phyloP scores from a whole-genome alignment of 2,329 filamentous ascomycete genomes.

The Ascochyta rabiei region DNA sequence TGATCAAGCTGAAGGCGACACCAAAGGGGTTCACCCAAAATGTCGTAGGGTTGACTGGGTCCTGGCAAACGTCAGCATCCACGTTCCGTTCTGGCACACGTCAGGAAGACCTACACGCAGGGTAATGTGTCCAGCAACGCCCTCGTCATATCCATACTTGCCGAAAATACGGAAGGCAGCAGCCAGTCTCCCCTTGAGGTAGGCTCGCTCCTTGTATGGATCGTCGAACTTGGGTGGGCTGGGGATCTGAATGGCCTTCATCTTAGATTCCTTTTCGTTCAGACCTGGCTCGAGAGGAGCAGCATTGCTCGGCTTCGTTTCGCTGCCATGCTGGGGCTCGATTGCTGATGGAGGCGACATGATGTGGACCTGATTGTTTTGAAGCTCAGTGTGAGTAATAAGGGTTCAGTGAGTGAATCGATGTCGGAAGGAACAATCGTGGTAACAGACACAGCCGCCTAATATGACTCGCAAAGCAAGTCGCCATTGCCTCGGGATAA shows the following conservation, averaged over 20 bases:
- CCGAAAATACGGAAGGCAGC: constrained; percentile 49
- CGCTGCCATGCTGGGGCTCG: constrained; percentile 32
- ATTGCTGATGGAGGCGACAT: constrained; percentile 45
- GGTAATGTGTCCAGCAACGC: constrained; percentile 68
- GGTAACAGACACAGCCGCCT: background rate
- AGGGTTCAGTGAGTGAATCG: background rate
- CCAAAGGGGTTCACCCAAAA: constrained; percentile 75
- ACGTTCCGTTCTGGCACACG: background rate
- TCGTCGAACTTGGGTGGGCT: constrained; percentile 46
- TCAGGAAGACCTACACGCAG: constrained; percentile 50
- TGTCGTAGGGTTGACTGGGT: constrained; percentile 63
- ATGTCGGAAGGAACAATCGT: background rate
- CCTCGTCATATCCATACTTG: constrained; percentile 49
- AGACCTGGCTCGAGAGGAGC: constrained; percentile 43
- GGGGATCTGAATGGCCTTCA: constrained; percentile 34
- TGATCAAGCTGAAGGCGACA: constrained; percentile 66
- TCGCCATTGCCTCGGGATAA: constrained; percentile 8
- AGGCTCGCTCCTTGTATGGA: constrained; percentile 45
- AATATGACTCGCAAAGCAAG: background rate
- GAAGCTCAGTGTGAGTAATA: background rate
- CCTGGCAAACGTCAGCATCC: constrained; percentile 26
- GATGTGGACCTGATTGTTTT: background rate
- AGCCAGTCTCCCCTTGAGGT: constrained; percentile 47
- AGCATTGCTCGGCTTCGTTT: constrained; percentile 33
- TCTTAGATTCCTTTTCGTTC: constrained; percentile 32